These are phyloP conservation scores for Venturia effusa DNA, from an alignment of 2,329 filamentous ascomycete genomes.

Conservation along the genomic window DNA sequence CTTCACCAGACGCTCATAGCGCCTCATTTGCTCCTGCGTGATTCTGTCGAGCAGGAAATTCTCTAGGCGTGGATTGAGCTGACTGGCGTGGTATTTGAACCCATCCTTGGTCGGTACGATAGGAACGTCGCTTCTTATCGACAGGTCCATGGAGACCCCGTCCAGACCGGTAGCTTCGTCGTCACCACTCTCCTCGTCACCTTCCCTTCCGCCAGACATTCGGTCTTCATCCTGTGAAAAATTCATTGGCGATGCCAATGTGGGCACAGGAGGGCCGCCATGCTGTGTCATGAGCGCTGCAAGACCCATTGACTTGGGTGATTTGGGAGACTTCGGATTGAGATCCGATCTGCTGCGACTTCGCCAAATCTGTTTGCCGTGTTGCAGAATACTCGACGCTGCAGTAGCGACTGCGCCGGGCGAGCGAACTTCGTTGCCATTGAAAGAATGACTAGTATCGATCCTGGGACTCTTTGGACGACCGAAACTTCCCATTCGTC, in stretches of 20 bases:
- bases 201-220: constrained; percentile 19
- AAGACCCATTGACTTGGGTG: constrained; percentile 27
- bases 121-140: constrained; percentile 47
- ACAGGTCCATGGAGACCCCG: constrained; percentile 51
- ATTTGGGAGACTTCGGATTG: constrained; percentile 25
- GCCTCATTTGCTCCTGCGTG: constrained; percentile 65
- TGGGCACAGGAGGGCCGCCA: constrained; percentile 48
- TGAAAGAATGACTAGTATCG: constrained; percentile 26
- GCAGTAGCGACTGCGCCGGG: constrained; percentile 29
- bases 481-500: constrained; percentile 31
- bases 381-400: constrained; percentile 25
- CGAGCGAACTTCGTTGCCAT: constrained; percentile 46
- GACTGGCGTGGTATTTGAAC: constrained; percentile 63
- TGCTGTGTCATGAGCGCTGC: constrained; percentile 44
- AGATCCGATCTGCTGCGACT: constrained; percentile 49
- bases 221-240: neutral
- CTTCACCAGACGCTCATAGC: constrained; percentile 68
- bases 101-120: constrained; percentile 65
- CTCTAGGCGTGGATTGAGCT: constrained; percentile 63
- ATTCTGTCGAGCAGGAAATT: constrained; percentile 66
- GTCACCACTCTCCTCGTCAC: constrained; percentile 26
- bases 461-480: constrained; percentile 29
- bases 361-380: constrained; percentile 35
- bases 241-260: constrained; percentile 35
- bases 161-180: constrained; percentile 34